Evolutionary conservation across 306 rosid species (phyloP), one percentile per base, ranked within the genome.

Genomic region (Inga oerstediana): DNA sequence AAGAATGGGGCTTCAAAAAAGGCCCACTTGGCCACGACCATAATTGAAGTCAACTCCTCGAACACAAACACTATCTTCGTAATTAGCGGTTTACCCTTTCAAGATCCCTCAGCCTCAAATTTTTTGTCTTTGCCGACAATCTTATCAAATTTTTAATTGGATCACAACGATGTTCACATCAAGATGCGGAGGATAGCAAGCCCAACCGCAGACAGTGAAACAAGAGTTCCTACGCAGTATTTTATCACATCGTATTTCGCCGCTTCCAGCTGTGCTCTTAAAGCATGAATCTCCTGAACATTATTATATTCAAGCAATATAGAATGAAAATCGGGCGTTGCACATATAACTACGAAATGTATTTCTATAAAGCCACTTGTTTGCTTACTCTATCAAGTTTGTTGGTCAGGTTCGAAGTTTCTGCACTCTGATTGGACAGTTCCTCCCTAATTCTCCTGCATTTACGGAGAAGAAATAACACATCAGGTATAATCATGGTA

Each of bases 211-310:
- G 99, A 96, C 10, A 96, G 90, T 61, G 99, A 96, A 45, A 92
- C 98, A 76, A 96, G 97, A 45, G 98, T 92, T 87, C 99, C 99
- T 71, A 96, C 91, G 94, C 97, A 96, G 86, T 94, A 96, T 86
- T 94, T 96, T 81, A 96, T 96, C 49, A 96, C 99, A 24, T 94
- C 99, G 73, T 94, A 96, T 86, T 96, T 96, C 7, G 97, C 98
- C 4, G 99, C 99, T 90, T 96, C 99, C 75, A 96, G 82, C 20
- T 96, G 97, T 5, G 98, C 99, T 83, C 94, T 89, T 39, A 94
- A 80, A 83, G 91, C 92, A 84, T 94, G 97, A 70, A 96, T 94
- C 79, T 96, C 99, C 99, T 96, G 91, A 64, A 65, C 10, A 65
- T 80, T 37, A 79, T 62, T 39, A 80, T 58, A 76, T 32, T 45